Base-by-base conservation (phyloP, 2,329 filamentous ascomycete genomes). In the Cercospora sesami region DNA sequence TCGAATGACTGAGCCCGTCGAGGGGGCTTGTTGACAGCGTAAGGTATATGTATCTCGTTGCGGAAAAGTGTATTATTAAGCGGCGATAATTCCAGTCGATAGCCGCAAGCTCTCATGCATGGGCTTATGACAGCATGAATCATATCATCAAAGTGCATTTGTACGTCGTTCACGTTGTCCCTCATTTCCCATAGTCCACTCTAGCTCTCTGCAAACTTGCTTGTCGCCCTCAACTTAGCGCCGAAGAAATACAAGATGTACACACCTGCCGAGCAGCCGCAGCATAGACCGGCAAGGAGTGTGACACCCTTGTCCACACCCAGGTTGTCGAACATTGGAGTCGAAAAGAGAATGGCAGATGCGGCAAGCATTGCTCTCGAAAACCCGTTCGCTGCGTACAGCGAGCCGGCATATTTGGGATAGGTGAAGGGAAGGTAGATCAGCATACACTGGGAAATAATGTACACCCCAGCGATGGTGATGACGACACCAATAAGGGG, bases 341-440 rank as follows among this genome's bases (percentile, higher is more conserved):
- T 65, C 21, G 66, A 60, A 26, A 68, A 68, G 2, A 68, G 21
- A 30, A 68, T 48, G 1, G 66, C 66, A 9, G 62, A 39, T 12
- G 62, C 57, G 10, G 66, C 66, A 2, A 68, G 36, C 21, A 45
- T 14, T 23, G 61, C 42, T 48, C 66, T 36, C 21, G 57, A 83
- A 76, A 87, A 86, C 26, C 88, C 86, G 73, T 88, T 89, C 2
- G 82, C 86, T 0, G 87, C 87, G 73, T 89, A 88, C 16, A 89
- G 78, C 61, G 81, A 84, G 45, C 87, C 86, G 1, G 86, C 86
- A 72, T 80, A 81, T 48, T 75, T 73, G 16, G 80, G 80, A 66
- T 81, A 81, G 6, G 72, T 73, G 39, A 79, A 66, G 0, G 78
- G 77, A 51, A 81, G 71, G 70, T 81, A 81, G 30, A 81, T 73